Conservation (phyloP, 371 early-diverging fungal genomes). For the Dinochytrium kinnereticum region DNA sequence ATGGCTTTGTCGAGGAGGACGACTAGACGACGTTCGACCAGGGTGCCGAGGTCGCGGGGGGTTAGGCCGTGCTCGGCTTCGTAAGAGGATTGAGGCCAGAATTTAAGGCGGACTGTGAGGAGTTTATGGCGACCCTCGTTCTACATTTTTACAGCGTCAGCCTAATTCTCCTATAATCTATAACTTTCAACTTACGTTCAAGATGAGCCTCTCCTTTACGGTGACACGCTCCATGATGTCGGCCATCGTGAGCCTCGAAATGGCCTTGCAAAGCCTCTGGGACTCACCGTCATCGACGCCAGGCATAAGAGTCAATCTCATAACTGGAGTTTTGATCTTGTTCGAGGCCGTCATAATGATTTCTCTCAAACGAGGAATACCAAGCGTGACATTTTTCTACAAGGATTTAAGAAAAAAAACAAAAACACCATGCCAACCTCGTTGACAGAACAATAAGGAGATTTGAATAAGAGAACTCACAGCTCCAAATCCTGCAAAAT, state of each 20-base stretch:
- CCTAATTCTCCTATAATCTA: too few relatives aligned
- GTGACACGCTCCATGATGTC: conserved; percentile 83
- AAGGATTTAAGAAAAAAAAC: background rate
- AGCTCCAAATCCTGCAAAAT: conserved; percentile 99
- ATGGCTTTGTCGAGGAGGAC: conserved; percentile 72
- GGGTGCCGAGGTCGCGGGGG: conserved; percentile 68
- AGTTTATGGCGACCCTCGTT: conserved; percentile 47
- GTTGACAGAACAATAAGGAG: background rate
- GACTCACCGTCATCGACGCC: conserved; percentile 55
- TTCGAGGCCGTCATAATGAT: conserved; percentile 99
- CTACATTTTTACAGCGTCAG: too few relatives aligned
- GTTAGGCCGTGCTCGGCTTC: conserved; percentile 77
- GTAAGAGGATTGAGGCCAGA: conserved; percentile 83
- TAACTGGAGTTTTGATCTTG: conserved; percentile 93
- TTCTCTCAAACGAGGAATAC: conserved; percentile 99
- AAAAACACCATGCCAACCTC: background rate
- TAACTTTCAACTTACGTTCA: conserved; percentile 31
- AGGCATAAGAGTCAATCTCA: conserved; percentile 82
- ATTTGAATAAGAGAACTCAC: too few relatives aligned
- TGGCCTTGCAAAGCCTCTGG: conserved; percentile 37
- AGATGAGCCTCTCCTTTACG: conserved; percentile 47
- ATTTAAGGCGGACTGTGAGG: conserved; percentile 78
- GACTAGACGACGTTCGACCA: conserved; percentile 76
- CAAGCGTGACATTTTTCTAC: conserved; percentile 98
- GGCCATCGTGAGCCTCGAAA: conserved; percentile 71